Evolutionary conservation across 805 yeast species (phyloP), one percentile per base, ranked within the genome.

Genomic region (Candida sonorensis): DNA sequence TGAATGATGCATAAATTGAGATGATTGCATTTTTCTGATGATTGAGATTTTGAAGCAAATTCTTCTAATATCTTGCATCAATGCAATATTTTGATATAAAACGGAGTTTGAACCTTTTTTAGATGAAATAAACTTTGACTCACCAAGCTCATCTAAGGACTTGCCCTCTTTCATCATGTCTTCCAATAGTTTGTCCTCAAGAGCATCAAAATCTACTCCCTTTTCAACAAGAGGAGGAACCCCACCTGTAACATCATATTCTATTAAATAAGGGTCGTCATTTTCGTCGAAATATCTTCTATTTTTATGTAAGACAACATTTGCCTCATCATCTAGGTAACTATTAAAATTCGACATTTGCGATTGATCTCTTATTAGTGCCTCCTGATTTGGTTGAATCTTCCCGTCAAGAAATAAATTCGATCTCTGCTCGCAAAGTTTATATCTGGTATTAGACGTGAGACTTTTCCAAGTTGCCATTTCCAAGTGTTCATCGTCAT

Each of bases 21-120:
- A 84, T 13, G 81, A 81, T 57, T 92, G 97, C 81, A 92, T 81
- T 50, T 88, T 88, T 43, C 95, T 67, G 37, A 92, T 84, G 30
- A 87, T 62, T 4, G 90, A 78, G 14, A 92, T 84, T 54, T 88
- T 88, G 60, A 86, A 83, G 53, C 97, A 88, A 4, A 85, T 67
- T 42, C 79, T 82, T 36, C 98, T 66, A 22, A 92, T 82, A 45
- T 86, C 86, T 59, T 90, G 97, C 67, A 92, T 84, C 41, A 81
- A 72, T 2, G 66, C 61, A 27, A 92, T 77, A 46, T 88, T 92
- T 14, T 69, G 67, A 45, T 72, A 66, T 35, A 84, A 61, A 7
- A 75, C 61, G 11, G 69, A 66, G 35, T 77, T 74, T 30, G 86
- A 62, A 0, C 95, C 94, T 12, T 65, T 63, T 11, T 64, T 56